Conservation (phyloP, 768 basidiomycete species). For the Hygrocybe punicea region DNA sequence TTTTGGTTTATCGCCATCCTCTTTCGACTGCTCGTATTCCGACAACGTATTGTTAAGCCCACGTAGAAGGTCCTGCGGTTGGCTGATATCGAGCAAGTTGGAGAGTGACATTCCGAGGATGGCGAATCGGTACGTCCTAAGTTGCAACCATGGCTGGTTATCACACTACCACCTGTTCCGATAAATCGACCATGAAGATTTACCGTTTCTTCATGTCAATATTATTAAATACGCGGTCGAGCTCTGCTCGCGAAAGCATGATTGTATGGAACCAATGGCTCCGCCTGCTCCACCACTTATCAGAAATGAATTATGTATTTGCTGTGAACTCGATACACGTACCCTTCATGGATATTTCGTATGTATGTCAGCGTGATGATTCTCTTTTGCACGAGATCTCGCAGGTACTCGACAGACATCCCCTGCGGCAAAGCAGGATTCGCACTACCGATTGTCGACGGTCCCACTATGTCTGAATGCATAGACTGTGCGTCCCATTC, state of each 20-base stretch:
- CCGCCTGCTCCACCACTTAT: constrained; percentile 43
- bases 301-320: constrained; percentile 1
- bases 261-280: constrained; percentile 90
- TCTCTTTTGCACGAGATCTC: constrained; percentile 79
- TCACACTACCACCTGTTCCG: neutral
- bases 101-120: constrained; percentile 85
- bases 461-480: constrained; percentile 44
- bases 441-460: constrained; percentile 25
- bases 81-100: constrained; percentile 73
- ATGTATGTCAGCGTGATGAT: constrained; percentile 83
- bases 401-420: constrained; percentile 72
- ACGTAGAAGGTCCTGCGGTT: constrained; percentile 75
- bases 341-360: constrained; percentile 85
- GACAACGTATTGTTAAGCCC: constrained; percentile 66
- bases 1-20: constrained; percentile 69
- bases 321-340: constrained; percentile 26
- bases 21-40: constrained; percentile 77
- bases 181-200: constrained; percentile 4
- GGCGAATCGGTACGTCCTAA: constrained; percentile 77
- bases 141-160: neutral
- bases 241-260: constrained; percentile 67
- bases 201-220: constrained; percentile 76
- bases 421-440: constrained; percentile 55
- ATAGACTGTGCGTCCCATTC: constrained; percentile 76
- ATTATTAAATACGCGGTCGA: constrained; percentile 73